Conservation (phyloP, 352 stramenopile species). For the Phytophthora macrochlamydospora region DNA sequence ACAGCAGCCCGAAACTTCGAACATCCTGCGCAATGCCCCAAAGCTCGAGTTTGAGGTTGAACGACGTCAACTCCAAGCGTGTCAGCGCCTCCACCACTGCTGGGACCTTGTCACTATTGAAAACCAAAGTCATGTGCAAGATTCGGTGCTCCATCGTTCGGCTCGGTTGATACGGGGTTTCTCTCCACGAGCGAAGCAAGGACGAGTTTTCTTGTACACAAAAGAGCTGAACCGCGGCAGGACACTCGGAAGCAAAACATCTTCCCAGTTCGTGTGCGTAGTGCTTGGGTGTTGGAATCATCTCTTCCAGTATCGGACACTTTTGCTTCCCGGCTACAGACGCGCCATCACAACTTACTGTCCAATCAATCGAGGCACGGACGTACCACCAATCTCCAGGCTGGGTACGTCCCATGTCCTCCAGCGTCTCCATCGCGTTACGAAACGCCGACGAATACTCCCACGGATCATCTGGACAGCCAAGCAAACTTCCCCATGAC, state of each 20-base stretch:
- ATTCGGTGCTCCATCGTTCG: not conserved
- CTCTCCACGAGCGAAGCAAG: not conserved
- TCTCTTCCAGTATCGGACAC: not conserved
- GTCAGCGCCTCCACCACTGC: not conserved
- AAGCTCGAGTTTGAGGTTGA: not conserved
- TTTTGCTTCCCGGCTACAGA: not conserved
- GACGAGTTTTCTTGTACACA: not conserved
- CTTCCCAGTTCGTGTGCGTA: not conserved
- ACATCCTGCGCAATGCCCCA: not conserved
- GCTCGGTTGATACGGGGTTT: not conserved
- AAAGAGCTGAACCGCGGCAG: not conserved
- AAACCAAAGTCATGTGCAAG: not conserved
- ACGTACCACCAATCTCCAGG: not conserved
- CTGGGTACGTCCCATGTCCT: not conserved
- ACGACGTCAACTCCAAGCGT: not conserved
- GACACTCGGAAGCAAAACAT: not conserved
- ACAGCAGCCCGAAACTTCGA: too few relatives aligned
- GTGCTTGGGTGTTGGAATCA: not conserved
- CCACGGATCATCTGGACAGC: not conserved
- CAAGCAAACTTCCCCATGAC: not conserved
- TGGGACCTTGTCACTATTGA: not conserved
- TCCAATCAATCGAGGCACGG: not conserved
- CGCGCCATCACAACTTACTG: not conserved
- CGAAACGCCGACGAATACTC: not conserved
- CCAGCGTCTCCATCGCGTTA: not conserved